These are phyloP conservation scores for Myxozyma melibiosi DNA, from an alignment of 805 yeast genomes.

Conservation along the genomic window DNA sequence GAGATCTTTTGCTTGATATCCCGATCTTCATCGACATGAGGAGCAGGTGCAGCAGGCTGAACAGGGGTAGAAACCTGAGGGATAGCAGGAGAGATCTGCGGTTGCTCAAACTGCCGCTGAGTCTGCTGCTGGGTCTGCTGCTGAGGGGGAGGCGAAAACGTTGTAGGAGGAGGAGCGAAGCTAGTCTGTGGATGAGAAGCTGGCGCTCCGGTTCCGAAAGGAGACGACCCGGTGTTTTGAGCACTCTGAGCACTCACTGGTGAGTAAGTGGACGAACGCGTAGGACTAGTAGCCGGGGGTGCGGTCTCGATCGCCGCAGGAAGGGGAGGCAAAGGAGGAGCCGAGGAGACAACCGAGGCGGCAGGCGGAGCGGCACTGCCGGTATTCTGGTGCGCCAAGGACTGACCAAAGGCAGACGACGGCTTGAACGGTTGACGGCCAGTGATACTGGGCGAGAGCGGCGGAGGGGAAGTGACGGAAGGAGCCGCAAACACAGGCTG, in stretches of 20 bases:
- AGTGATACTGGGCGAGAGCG: slow-evolving; percentile 26
- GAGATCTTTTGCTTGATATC: slow-evolving; percentile 70
- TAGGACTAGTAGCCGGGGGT: background rate
- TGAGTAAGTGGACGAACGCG: background rate
- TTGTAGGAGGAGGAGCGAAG: background rate
- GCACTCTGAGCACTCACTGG: slow-evolving; percentile 5
- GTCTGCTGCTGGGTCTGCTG: slow-evolving; percentile 27
- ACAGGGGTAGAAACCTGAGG: background rate
- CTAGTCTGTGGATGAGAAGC: background rate
- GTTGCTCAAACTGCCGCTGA: no score
- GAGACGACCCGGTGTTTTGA: background rate
- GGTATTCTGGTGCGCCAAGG: slow-evolving; percentile 49
- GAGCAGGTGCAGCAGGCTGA: background rate
- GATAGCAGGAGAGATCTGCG: background rate
- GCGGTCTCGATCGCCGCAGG: background rate
- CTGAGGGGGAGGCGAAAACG: slow-evolving; percentile 18
- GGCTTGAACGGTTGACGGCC: slow-evolving; percentile 63
- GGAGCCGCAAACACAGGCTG: slow-evolving; percentile 37
- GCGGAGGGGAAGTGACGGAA: slow-evolving; percentile 30
- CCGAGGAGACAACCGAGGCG: slow-evolving; percentile 34
- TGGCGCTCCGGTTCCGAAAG: background rate
- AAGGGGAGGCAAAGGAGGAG: slow-evolving; percentile 10
- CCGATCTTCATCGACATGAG: slow-evolving; percentile 32
- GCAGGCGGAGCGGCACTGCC: slow-evolving; percentile 29
- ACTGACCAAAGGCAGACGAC: slow-evolving; percentile 82